phyloP scores from a whole-genome alignment of 345 rosid species.

The Corchorus olitorius region DNA sequence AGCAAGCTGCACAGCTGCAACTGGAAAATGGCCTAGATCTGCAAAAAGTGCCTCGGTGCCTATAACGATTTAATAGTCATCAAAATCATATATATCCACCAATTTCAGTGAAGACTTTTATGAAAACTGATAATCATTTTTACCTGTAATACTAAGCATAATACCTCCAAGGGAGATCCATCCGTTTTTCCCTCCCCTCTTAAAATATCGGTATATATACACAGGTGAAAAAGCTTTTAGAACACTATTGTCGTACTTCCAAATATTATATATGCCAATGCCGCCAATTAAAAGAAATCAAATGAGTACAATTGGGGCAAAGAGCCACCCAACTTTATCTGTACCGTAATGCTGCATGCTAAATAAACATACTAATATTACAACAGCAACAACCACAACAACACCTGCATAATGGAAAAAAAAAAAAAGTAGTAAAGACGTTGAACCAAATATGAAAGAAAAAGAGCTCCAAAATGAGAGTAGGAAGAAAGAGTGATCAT shows the following conservation, averaged over 20 bases:
- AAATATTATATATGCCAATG: conserved; percentile 76
- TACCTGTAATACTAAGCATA: conserved; percentile 95
- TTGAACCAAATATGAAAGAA: background rate
- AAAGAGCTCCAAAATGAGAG: conserved; percentile 2
- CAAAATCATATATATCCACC: background rate
- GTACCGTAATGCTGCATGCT: conserved; percentile 96
- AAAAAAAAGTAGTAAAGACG: background rate
- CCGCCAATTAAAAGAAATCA: conserved; percentile 94
- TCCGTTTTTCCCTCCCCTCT: conserved; percentile 60
- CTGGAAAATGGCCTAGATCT: conserved; percentile 88
- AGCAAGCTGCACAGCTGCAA: conserved; percentile 81
- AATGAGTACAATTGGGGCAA: conserved; percentile 86
- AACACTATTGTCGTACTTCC: conserved; percentile 67
- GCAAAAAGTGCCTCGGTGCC: conserved; percentile 98
- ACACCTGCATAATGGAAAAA: conserved; percentile 52
- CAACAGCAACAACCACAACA: conserved; percentile 72
- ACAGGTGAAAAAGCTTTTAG: conserved; percentile 88
- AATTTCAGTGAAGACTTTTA: background rate
- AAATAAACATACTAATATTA: conserved; percentile 76
- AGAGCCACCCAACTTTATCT: conserved; percentile 92
- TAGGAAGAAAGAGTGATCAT: background rate
- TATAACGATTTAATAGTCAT: conserved; percentile 29
- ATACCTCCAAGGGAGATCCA: conserved; percentile 94
- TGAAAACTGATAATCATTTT: background rate
- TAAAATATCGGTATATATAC: conserved; percentile 70